phyloP scores from a whole-genome alignment of 139 green algal species.

The Picochlorum sp. region DNA sequence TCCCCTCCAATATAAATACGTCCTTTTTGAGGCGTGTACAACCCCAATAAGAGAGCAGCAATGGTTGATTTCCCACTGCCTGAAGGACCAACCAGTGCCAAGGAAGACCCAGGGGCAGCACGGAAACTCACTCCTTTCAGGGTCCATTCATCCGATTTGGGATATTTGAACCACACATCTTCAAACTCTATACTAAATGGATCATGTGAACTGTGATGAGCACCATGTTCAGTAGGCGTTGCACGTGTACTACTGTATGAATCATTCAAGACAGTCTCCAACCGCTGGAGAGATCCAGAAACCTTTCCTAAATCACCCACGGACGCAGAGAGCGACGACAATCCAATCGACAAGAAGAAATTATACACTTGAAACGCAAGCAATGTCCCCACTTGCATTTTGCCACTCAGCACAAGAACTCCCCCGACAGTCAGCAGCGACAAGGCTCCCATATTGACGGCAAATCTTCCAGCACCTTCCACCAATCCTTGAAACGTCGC shows the following conservation, averaged over 20 bases:
- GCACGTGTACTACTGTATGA: too few species aligned
- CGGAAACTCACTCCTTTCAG: conserved; percentile 54
- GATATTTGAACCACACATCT: conserved; percentile 67
- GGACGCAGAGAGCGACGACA: conserved; percentile 14
- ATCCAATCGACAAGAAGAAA: conserved; percentile 25
- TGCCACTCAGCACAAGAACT: conserved; percentile 15
- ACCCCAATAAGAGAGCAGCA: conserved; percentile 56
- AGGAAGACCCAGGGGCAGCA: conserved; percentile 53
- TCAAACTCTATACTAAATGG: conserved; percentile 42
- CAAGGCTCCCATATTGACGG: conserved; percentile 25
- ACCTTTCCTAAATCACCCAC: conserved; percentile 29
- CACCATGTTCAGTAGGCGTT: not conserved
- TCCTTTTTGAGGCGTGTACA: conserved; percentile 43
- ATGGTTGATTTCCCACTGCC: conserved; percentile 77
- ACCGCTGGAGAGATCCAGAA: conserved; percentile 20
- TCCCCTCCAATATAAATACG: conserved; percentile 63
- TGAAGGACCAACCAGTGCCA: conserved; percentile 69
- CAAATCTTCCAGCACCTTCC: conserved; percentile 24
- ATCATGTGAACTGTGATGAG: not conserved
- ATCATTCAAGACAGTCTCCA: conserved; percentile 16
- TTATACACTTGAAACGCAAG: conserved; percentile 23
- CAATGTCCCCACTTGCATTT: conserved; percentile 15
- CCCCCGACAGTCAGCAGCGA: conserved; percentile 24
- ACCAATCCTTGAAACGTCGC: conserved; percentile 32
- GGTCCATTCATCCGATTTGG: conserved; percentile 32